Conservation (phyloP, 192 early-diverging fungal genomes). For the Thamnidium elegans region DNA sequence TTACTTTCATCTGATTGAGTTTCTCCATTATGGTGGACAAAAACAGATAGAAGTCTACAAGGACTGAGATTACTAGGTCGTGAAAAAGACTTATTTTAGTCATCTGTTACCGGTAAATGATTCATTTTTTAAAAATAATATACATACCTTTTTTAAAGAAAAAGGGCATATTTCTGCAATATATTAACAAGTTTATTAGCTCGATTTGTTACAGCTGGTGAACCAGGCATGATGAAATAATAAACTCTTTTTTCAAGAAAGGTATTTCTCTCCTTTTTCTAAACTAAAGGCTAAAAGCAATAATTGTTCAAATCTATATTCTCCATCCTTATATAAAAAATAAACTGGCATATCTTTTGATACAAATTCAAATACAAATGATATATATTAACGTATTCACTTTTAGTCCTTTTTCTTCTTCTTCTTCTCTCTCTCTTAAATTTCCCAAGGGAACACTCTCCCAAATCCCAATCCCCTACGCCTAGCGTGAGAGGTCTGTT, state of each 20-base stretch:
- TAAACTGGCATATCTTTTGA: slow-evolving; percentile 57
- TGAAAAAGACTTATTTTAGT: too few relatives aligned
- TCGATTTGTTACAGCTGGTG: slow-evolving; percentile 18
- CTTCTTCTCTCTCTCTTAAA: not conserved
- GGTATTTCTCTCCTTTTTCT: slow-evolving; percentile 37
- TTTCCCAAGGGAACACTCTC: too few relatives aligned
- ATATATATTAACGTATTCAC: slow-evolving; percentile 32
- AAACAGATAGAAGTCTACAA: too few relatives aligned
- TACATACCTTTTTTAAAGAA: too few relatives aligned
- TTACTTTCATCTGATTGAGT: too few relatives aligned
- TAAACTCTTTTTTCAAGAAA: not conserved
- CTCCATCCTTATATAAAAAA: slow-evolving; percentile 52
- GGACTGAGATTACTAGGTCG: too few relatives aligned
- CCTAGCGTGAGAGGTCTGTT: too few relatives aligned
- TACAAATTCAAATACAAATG: slow-evolving; percentile 84
- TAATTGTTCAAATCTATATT: slow-evolving; percentile 51
- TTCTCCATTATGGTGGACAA: too few relatives aligned
- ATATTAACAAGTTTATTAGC: slow-evolving; percentile 31
- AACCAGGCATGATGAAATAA: slow-evolving; percentile 28
- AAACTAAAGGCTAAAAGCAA: slow-evolving; percentile 74
- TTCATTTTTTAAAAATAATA: too few relatives aligned
- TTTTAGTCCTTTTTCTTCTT: not conserved
- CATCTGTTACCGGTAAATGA: too few relatives aligned
- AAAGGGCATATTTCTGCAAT: too few relatives aligned
- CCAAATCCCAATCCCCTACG: too few relatives aligned